Conservation (phyloP, 73 alveolate species). For the Tetrahymena borealis region DNA sequence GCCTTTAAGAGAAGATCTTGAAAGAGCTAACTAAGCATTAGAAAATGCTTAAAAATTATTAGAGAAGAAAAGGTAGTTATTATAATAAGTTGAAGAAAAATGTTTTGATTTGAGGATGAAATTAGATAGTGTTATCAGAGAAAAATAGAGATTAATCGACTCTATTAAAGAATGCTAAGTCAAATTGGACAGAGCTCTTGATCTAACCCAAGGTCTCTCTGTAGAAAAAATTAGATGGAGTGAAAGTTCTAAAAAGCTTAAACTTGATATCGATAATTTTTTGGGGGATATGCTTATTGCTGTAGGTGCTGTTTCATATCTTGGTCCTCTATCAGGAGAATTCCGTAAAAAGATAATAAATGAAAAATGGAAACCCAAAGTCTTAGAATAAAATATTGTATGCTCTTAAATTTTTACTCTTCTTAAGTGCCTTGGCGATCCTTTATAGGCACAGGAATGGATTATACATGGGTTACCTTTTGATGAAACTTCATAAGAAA, state of each 20-base stretch:
- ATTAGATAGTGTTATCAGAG: slow-evolving; percentile 73
- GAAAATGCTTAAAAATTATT: slow-evolving; percentile 63
- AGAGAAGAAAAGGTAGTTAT: slow-evolving; percentile 74
- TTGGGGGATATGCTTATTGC: slow-evolving; percentile 88
- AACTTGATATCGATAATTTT: slow-evolving; percentile 72
- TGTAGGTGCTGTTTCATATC: slow-evolving; percentile 81
- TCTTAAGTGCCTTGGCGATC: slow-evolving; percentile 67
- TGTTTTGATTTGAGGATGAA: slow-evolving; percentile 78
- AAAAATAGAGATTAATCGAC: slow-evolving; percentile 68
- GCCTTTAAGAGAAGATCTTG: slow-evolving; percentile 91
- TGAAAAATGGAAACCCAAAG: slow-evolving; percentile 74
- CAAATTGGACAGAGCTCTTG: slow-evolving; percentile 83
- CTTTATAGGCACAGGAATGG: slow-evolving; percentile 83
- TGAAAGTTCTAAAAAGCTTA: slow-evolving; percentile 65
- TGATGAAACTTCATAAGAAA: slow-evolving; percentile 86
- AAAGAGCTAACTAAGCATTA: slow-evolving; percentile 75
- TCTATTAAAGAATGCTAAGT: slow-evolving; percentile 70
- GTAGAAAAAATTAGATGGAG: slow-evolving; percentile 89
- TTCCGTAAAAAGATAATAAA: slow-evolving; percentile 64
- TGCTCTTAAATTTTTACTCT: slow-evolving; percentile 73
- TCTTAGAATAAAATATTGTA: slow-evolving; percentile 54
- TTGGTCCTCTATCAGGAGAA: slow-evolving; percentile 86
- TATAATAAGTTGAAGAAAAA: slow-evolving; percentile 75
- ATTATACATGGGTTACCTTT: slow-evolving; percentile 83
- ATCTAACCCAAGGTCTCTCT: slow-evolving; percentile 71